Base-by-base conservation (phyloP, 2,329 filamentous ascomycete species). In the Tolypocladium ovalisporum region DNA sequence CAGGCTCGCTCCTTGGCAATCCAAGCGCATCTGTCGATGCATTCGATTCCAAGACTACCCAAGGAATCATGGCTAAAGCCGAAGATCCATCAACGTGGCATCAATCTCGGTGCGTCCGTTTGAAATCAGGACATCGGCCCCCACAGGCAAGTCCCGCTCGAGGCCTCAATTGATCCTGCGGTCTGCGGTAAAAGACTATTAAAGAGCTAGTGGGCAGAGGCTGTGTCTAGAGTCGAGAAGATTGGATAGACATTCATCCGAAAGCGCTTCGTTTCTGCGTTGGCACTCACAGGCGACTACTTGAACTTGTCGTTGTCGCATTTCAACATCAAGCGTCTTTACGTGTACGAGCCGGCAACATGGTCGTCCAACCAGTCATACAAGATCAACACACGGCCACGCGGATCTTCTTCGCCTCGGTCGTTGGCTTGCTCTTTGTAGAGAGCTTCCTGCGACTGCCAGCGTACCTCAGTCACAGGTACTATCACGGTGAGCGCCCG, bases 391-490 rank as follows among this genome's bases (percentile, higher is more conserved):
- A 64, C 56, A 55, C 57, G 7, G 60, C 62, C 24, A 59, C 61
- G 13, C 57, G 58, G 12, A 58, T 53, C 9, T 64, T 62, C 9
- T 64, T 62, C 54, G 57, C 54, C 39, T 59, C 56, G 19, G 59
- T 65, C 3, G 55, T 67, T 29, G 65, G 58, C 10, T 39, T 65
- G 24, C 44, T 65, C 3, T 57, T 65, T 27, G 24, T 64, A 35
- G 64, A 66, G 54, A 61, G 62, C 51, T 42, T 58, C 12, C 29
- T 51, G 3, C 8, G 29, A 6, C 29, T 51, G 0, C 47, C 47
- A 4, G 47, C 29, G 29, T 51, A 22, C 19, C 47, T 51, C 10
- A 34, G 17, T n/a, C 29, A 34, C 19, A 51, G 22, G 47, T 34
- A 13, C 17, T 12, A 34, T 9, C 27, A 34, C 17, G 47, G 47